Evolutionary conservation across 768 basidiomycete species (phyloP).

Genomic region (Xanthoconium purpureum): DNA sequence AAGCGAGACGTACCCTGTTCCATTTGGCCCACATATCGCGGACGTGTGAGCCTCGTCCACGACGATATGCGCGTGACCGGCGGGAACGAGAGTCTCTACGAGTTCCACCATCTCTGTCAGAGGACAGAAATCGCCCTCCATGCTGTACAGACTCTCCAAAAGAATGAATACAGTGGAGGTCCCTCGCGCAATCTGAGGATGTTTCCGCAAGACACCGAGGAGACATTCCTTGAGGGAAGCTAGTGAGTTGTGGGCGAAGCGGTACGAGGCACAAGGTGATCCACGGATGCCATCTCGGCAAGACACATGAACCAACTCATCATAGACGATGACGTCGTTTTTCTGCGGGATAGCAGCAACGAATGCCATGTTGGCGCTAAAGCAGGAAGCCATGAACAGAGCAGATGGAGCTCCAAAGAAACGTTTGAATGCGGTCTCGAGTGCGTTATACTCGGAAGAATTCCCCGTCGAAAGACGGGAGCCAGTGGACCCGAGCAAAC

Average conservation of each 20-base stretch:
- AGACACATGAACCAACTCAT: constrained; percentile 52
- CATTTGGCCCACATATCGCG: constrained; percentile 47
- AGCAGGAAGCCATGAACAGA: constrained; percentile 52
- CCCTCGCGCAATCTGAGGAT: constrained; percentile 22
- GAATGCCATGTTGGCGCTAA: constrained; percentile 51
- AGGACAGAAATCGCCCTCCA: constrained; percentile 58
- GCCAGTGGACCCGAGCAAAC: constrained; percentile 46
- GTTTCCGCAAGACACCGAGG: constrained; percentile 20
- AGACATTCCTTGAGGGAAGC: constrained; percentile 33
- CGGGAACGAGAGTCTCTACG: constrained; percentile 37
- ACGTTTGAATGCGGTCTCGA: constrained; percentile 8
- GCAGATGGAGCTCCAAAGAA: constrained; percentile 37
- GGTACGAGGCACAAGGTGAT: constrained; percentile 27
- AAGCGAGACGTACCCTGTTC: constrained; percentile 41
- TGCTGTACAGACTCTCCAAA: constrained; percentile 56
- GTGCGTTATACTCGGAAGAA: constrained; percentile 12
- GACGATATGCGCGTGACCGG: constrained; percentile 41
- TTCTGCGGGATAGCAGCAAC: constrained; percentile 43
- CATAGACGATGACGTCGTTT: constrained; percentile 48
- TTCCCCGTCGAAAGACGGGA: constrained; percentile 49
- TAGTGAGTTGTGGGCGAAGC: constrained; percentile 48
- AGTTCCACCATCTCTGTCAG: constrained; percentile 40
- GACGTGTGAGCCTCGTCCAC: constrained; percentile 61
- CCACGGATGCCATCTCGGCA: constrained; percentile 50
- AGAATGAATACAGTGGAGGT: constrained; percentile 43